phyloP scores from a whole-genome alignment of 768 basidiomycete species.

The Mycena chlorophos region DNA sequence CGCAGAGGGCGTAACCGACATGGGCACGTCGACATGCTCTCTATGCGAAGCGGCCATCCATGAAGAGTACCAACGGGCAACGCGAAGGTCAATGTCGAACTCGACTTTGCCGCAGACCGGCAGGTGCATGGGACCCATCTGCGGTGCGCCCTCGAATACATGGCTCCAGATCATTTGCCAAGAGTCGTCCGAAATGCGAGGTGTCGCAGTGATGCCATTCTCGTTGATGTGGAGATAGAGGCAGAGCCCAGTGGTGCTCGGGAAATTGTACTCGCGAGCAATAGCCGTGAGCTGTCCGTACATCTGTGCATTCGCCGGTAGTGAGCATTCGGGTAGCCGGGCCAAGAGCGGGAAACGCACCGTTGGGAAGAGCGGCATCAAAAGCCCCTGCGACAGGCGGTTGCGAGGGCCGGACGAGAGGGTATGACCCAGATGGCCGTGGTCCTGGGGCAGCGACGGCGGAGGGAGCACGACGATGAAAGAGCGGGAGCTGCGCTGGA shows the following conservation, averaged over 20 bases:
- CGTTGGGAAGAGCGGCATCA: conserved; percentile 76
- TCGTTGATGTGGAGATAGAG: conserved; percentile 73
- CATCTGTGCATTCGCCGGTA: conserved; percentile 47
- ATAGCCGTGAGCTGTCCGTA: conserved; percentile 76
- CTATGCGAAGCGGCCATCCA: conserved; percentile 61
- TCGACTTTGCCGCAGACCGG: conserved; percentile 80
- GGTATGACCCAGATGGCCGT: conserved; percentile 58
- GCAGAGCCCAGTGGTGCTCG: conserved; percentile 72
- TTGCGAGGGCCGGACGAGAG: conserved; percentile 58
- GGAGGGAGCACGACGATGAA: conserved; percentile 72
- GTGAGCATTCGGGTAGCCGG: conserved; percentile 3
- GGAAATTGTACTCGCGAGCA: conserved; percentile 79
- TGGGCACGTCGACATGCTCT: conserved; percentile 42
- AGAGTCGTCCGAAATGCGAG: conserved; percentile 75
- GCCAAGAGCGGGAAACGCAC: conserved; percentile 35
- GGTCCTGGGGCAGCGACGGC: conserved; percentile 53
- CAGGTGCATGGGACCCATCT: conserved; percentile 35
- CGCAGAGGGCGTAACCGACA: conserved; percentile 38
- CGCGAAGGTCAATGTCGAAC: conserved; percentile 78
- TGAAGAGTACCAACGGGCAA: conserved; percentile 76
- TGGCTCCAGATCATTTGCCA: conserved; percentile 76
- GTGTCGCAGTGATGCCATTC: conserved; percentile 54
- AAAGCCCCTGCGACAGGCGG: conserved; percentile 64
- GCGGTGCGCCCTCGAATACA: conserved; percentile 45
- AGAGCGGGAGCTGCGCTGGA: conserved; percentile 46